These are phyloP conservation scores for Priceomyces fermenticarens DNA, from an alignment of 805 yeast species.

Conservation along the genomic window DNA sequence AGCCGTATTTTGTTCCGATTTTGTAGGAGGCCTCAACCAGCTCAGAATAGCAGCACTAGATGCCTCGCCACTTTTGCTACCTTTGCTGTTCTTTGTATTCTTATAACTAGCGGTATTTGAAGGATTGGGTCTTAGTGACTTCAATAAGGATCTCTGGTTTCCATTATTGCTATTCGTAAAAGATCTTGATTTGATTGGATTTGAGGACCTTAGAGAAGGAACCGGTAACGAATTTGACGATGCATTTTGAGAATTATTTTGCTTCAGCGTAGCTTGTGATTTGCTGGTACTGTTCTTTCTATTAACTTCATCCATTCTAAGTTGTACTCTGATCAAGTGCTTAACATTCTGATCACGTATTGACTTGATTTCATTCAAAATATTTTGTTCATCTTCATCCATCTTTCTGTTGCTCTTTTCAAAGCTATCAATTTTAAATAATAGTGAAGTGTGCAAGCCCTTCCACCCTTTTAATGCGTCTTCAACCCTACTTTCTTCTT, in stretches of 20 bases:
- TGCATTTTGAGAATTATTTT: constrained; percentile 7
- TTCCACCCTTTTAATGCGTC: constrained; percentile 74
- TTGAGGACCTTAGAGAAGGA: constrained; percentile 22
- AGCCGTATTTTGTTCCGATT: constrained; percentile 1
- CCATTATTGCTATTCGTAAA: constrained; percentile 9
- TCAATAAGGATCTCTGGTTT: constrained; percentile 25
- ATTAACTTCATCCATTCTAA: constrained; percentile 35
- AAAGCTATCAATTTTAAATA: constrained; percentile 54
- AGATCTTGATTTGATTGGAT: constrained; percentile 5
- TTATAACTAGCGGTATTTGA: constrained; percentile 8
- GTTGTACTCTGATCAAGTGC: constrained; percentile 39
- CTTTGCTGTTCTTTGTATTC: constrained; percentile 9
- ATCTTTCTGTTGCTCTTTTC: constrained; percentile 37
- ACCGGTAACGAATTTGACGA: constrained; percentile 12
- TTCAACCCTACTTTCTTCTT: constrained; percentile 49
- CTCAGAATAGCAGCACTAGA: constrained; percentile 28
- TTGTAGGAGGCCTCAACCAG: constrained; percentile 23
- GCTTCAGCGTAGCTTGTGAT: constrained; percentile 10
- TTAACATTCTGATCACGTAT: constrained; percentile 43
- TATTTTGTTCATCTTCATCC: constrained; percentile 19
- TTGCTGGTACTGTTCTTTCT: constrained; percentile 17
- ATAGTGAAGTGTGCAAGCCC: constrained; percentile 58
- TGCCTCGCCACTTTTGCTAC: constrained; percentile 15
- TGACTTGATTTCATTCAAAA: constrained; percentile 30
- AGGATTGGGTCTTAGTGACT: constrained; percentile 23